phyloP scores from a whole-genome alignment of 768 basidiomycete species.

The Calocybe cyanea region DNA sequence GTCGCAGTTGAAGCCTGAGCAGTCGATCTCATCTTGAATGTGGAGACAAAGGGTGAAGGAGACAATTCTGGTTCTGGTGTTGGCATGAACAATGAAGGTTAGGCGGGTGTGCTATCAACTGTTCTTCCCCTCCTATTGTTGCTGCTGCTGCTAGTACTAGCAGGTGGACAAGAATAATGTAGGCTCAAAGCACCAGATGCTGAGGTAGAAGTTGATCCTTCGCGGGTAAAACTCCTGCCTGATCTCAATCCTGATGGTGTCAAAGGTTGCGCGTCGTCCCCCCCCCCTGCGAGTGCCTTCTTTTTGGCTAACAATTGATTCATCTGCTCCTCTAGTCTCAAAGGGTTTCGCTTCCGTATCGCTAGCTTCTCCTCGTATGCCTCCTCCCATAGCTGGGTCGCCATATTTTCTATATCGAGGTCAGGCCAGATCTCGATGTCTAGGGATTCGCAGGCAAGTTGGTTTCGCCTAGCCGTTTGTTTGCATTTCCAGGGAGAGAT shows the following conservation, averaged over 20 bases:
- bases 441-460: constrained; percentile 25
- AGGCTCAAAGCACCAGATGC: background rate
- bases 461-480: constrained; percentile 26
- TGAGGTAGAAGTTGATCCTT: background rate
- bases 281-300: background rate
- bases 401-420: constrained; percentile 38
- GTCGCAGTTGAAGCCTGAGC: no score
- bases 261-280: background rate
- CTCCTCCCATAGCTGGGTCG: constrained; percentile 39
- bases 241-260: background rate
- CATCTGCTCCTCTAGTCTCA: constrained; percentile 8
- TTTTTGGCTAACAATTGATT: constrained; percentile 5
- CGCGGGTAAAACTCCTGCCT: background rate
- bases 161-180: no score
- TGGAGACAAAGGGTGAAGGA: background rate
- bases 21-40: background rate
- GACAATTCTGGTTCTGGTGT: no score
- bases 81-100: no score
- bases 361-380: constrained; percentile 43
- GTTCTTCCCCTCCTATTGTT: no score
- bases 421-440: constrained; percentile 38
- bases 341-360: background rate
- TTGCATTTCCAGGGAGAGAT: constrained; percentile 27
- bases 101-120: no score
- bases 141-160: no score